Base-by-base conservation (phyloP, 129 eudicot species). In the Centrapalus pauciflorus region DNA sequence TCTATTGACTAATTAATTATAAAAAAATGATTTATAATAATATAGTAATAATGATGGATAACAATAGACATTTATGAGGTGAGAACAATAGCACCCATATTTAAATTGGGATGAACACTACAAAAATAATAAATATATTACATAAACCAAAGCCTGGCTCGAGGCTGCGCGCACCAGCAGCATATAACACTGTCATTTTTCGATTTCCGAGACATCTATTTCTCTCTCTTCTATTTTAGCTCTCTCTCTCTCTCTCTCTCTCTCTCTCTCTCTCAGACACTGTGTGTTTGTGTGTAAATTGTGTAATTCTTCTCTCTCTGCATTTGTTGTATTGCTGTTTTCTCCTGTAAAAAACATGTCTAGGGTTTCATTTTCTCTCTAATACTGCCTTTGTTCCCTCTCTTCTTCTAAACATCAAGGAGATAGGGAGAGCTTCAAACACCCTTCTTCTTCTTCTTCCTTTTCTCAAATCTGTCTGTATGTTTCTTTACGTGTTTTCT, bases 81-180 rank as follows among this genome's bases (percentile, higher is more conserved):
- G n/a, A n/a, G n/a, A n/a, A n/a, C n/a, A n/a, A n/a, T n/a, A n/a
- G n/a, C n/a, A n/a, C n/a, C n/a, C n/a, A n/a, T n/a, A n/a, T n/a
- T n/a, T n/a, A n/a, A n/a, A n/a, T n/a, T n/a, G n/a, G n/a, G n/a
- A n/a, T n/a, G n/a, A n/a, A n/a, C n/a, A n/a, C n/a, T n/a, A n/a
- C n/a, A n/a, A n/a, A n/a, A n/a, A n/a, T n/a, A n/a, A n/a, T 25
- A 61, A 10, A 37, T 40, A 4, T 41, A 55, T 58, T 12, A 21
- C 71, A 63, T 71, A 73, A 73, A 69, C 67, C 56, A 75, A 75
- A 75, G 74, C 74, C 79, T 75, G 79, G 79, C 79, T 75, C 74
- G 79, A 75, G 74, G 74, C 74, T 75, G 74, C 74, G 52, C 74
- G 74, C 79, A 73, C 58, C 74, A 66, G 79, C 79, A 66, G 79